Evolutionary conservation across 75 land plant species (phyloP).

Genomic region (Picea glauca): DNA sequence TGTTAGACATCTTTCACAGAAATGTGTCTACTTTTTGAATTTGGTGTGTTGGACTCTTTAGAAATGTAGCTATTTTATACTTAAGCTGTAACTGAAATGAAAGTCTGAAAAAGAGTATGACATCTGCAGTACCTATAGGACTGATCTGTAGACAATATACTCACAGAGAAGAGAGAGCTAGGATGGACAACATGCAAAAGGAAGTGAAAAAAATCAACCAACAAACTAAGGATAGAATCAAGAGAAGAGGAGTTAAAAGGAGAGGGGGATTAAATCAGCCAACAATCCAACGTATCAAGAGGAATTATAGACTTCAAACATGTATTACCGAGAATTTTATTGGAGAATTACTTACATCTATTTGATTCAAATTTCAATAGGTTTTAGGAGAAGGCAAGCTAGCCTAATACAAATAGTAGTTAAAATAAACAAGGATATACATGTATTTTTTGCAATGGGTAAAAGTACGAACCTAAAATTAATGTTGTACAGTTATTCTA

Average conservation of each 20-base stretch:
- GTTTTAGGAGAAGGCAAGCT: not conserved
- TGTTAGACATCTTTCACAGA: not conserved
- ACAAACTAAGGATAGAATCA: not conserved
- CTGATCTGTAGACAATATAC: not conserved
- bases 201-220: not conserved
- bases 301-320: not conserved
- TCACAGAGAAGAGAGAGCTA: not conserved
- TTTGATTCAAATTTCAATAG: not conserved
- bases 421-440: not conserved
- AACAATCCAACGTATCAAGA: not conserved
- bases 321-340: not conserved
- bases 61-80: not conserved
- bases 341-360: not conserved
- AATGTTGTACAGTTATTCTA: not conserved
- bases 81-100: not conserved
- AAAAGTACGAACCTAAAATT: not conserved
- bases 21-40: not conserved
- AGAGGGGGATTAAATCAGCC: not conserved
- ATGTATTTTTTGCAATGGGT: not conserved
- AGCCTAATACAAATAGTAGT: not conserved
- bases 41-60: not conserved
- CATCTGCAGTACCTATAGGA: not conserved
- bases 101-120: not conserved
- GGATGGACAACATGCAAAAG: not conserved
- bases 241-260: not conserved